Base-by-base conservation (phyloP, 176 grass and related monocot species). In the Oryza longistaminata region DNA sequence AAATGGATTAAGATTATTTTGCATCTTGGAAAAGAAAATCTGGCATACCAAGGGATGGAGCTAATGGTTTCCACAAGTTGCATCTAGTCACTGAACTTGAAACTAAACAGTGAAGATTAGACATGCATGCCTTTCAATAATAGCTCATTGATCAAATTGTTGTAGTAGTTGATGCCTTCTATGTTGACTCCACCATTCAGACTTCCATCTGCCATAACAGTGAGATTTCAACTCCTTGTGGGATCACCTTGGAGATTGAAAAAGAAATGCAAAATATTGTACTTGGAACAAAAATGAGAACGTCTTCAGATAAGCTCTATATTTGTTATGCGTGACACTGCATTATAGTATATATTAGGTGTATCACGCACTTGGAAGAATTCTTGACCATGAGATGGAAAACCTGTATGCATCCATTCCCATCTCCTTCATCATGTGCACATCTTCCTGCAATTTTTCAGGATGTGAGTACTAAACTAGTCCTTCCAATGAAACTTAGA, bases 341-440 rank as follows among this genome's bases (percentile, higher is more conserved):
- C 26, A 70, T 13, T 85, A n/a, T 7, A 77, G 39, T 40, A 40
- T 40, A 40, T 40, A 40, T 49, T 14, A 49, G 46, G 46, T 27
- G 37, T 73, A 66, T 73, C 24, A 8, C 83, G 46, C 67, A 94
- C 92, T 85, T 85, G 93, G 87, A 83, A 94, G 82, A 82, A 94
- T 92, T 43, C 93, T 76, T 55, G 68, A 27, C 93, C 93, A 94
- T 11, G 93, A 90, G 29, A 94, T 94, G 68, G 93, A 92, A 55
- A 94, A 90, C 16, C 87, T 88, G 40, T 90, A 94, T 2, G 93
- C 84, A 49, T 90, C 90, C 90, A 94, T 52, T 5, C 87, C 92
- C 84, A 92, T 88, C 43, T 92, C 90, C 70, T 92, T 90, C 90
- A 94, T 92, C 6, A 92, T 46, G 24, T 9, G 25, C 46, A 94